Evolutionary conservation across 208 protist genomes (phyloP), one percentile per base, ranked within the genome.

Genomic region (Crithidia brevicula): DNA sequence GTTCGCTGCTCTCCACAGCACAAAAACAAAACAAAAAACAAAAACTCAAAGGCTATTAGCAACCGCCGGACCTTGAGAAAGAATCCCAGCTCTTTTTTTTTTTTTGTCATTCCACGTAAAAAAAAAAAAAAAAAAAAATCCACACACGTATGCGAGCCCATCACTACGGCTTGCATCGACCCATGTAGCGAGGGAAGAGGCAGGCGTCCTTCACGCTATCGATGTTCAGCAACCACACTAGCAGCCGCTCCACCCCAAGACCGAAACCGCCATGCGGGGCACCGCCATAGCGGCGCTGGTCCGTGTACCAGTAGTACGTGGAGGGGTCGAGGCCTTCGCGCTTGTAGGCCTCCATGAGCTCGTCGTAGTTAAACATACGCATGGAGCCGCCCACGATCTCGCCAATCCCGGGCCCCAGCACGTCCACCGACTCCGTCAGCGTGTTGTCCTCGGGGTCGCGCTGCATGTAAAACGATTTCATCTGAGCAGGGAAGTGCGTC

Each of bases 391-490:
- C 99, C 15, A 99, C 94, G 74, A 99, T 98, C 79, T 99, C 99
- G 38, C 99, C 99, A 45, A 99, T 92, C 64, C 97, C 98, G 45
- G 99, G 99, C 16, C 98, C 96, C 6, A 99, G 88, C 4, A 99
- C 76, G 67, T 99, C 98, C 3, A 98, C 88, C 20, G 89, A 96
- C 82, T 98, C 96, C 36, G 97, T 98, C 42, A 98, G 79, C 10
- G 74, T 81, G 11, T 33, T 49, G 71, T 98, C 93, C 3, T 76
- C 67, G 2, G 85, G 76, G 81, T 91, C 93, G 31, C 90, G 87
- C 74, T 93, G 77, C 98, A 99, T 99, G 92, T 99, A 99, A 85
- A 99, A 99, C 28, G 98, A 92, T 81, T 99, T 99, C 88, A 99
- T 98, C 33, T 85, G 83, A 1, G 81, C 83, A 53, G 98, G 99